phyloP scores from a whole-genome alignment of 2,329 filamentous ascomycete genomes.

The Stylonectria norvegica region DNA sequence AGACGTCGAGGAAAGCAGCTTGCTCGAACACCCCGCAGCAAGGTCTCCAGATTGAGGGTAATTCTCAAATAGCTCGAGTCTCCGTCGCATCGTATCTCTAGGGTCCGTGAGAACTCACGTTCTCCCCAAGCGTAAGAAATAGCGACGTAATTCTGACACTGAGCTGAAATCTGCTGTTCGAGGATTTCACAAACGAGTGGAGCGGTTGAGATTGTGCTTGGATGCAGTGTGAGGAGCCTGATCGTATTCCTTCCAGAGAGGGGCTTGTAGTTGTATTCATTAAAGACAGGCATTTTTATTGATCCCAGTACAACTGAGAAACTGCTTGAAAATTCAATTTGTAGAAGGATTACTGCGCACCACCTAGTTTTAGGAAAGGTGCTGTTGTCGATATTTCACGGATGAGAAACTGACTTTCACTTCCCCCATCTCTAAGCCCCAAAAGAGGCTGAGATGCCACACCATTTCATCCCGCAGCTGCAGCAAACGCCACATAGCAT shows the following conservation, averaged over 20 bases:
- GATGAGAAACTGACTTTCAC: not conserved
- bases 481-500: not conserved
- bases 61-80: constrained; percentile 4
- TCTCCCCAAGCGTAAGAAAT: constrained; percentile 1
- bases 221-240: not conserved
- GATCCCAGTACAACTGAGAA: not conserved
- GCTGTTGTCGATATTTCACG: not conserved
- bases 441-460: not conserved
- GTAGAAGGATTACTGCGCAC: no score
- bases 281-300: constrained; percentile 1
- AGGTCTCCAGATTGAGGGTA: constrained; percentile 2
- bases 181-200: constrained; percentile 1
- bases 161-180: not conserved
- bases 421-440: not conserved
- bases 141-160: not conserved
- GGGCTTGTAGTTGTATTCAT: constrained; percentile 3
- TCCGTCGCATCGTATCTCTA: constrained; percentile 1
- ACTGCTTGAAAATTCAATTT: not conserved
- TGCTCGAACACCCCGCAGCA: constrained; percentile 5
- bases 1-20: not conserved
- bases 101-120: not conserved
- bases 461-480: not conserved
- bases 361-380: no score
- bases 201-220: not conserved
- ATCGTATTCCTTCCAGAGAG: not conserved